phyloP scores from a whole-genome alignment of 1,284 basidiomycete species.

The Pseudozyma thailandica region DNA sequence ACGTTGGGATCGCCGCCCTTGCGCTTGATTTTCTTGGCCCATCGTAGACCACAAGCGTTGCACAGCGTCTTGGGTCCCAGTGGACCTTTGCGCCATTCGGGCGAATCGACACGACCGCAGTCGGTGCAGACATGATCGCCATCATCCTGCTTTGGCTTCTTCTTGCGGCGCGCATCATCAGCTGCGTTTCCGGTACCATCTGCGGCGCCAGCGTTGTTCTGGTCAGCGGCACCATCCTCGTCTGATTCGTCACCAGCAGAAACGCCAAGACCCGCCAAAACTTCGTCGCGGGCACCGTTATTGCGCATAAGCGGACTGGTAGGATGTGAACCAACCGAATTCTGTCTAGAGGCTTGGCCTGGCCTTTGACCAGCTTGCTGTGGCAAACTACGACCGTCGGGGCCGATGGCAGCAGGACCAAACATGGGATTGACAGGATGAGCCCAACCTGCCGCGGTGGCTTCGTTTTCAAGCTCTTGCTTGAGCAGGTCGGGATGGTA shows the following conservation, averaged over 20 bases:
- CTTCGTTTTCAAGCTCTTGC: slow-evolving; percentile 47
- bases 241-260: slow-evolving; percentile 41
- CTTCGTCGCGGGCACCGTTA: slow-evolving; percentile 32
- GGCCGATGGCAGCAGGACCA: slow-evolving; percentile 29
- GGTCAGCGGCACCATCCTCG: slow-evolving; percentile 28
- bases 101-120: slow-evolving; percentile 64
- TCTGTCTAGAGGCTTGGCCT: slow-evolving; percentile 26
- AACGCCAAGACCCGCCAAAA: slow-evolving; percentile 38
- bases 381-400: slow-evolving; percentile 29
- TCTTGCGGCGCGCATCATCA: slow-evolving; percentile 47
- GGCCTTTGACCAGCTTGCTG: slow-evolving; percentile 12
- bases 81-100: slow-evolving; percentile 66
- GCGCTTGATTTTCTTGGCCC: slow-evolving; percentile 65
- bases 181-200: slow-evolving; percentile 12
- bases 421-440: slow-evolving; percentile 42
- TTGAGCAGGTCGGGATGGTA: slow-evolving; percentile 49
- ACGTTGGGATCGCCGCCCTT: slow-evolving; percentile 57
- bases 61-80: slow-evolving; percentile 62
- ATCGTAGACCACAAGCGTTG: slow-evolving; percentile 65
- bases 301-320: slow-evolving; percentile 45
- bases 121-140: slow-evolving; percentile 65
- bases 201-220: slow-evolving; percentile 8
- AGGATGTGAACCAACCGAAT: slow-evolving; percentile 40
- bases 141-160: slow-evolving; percentile 58
- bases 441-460: slow-evolving; percentile 17